Evolutionary conservation across 768 basidiomycete genomes (phyloP), one percentile per base, ranked within the genome.

Genomic region (Podaxis pistillaris): DNA sequence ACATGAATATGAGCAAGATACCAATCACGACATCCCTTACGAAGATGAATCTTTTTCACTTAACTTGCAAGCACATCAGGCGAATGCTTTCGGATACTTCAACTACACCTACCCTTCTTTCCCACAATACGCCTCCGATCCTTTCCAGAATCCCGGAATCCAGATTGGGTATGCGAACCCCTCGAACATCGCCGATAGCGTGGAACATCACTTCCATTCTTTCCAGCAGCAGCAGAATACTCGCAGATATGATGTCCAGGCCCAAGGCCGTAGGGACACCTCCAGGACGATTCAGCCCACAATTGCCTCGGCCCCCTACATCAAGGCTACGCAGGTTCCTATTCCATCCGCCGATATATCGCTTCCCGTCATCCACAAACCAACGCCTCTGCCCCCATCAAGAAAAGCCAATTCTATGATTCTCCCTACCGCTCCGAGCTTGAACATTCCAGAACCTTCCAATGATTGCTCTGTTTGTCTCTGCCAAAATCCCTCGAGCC

Each of bases 391-490:
- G 15, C 40, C 36, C 26, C 65, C 41, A 17, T 44, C 60, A 52
- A 57, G 56, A 33, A 38, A 59, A 26, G 47, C 44, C 24, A 30
- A 33, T 38, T 47, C 56, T 26, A 63, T 40, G 56, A 41, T 52
- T 8, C 58, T 59, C 24, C 37, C 60, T 33, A 24, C 60, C 0
- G 55, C 60, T 22, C 24, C 52, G 22, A 62, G 63, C 53, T 33
- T 51, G 37, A 58, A 59, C 11, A 46, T 59, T 13, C 55, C 62
- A n/a, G 54, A 60, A 24, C 66, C 67, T 46, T 62, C 66, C 12
- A 37, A 38, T 13, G 75, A 79, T 11, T 91, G 90, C 66, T 86
- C 88, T 17, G 88, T 90, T 26, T 91, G 89, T 65, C 83, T 86
- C 24, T 77, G 75, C 44, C 68, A 73, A 44, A 67, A 73, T 30